These are phyloP conservation scores for Eucalyptus marginata DNA, from an alignment of 345 rosid genomes.

Conservation along the genomic window DNA sequence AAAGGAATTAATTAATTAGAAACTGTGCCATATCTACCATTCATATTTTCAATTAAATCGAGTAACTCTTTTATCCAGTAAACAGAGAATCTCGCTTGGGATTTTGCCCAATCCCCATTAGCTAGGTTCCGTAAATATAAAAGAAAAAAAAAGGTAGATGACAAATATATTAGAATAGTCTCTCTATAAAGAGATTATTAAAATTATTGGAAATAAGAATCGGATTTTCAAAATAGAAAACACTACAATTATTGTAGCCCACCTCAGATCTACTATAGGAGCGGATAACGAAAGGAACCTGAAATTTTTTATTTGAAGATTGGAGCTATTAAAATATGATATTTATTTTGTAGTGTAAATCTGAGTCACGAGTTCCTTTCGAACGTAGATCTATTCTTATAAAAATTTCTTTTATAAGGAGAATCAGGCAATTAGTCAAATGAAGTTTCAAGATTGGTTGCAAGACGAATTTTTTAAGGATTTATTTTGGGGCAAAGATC, in stretches of 20 bases:
- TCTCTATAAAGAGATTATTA: not conserved
- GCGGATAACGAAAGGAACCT: not conserved
- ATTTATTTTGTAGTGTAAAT: not conserved
- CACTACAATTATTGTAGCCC: not conserved
- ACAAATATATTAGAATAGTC: not conserved
- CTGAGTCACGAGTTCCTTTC: not conserved
- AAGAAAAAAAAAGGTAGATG: not conserved
- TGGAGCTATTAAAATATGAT: not conserved
- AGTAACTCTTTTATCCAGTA: no score
- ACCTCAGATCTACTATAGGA: not conserved
- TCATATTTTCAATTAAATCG: no score
- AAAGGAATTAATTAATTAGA: no score
- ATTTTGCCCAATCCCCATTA: no score
- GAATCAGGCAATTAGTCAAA: not conserved
- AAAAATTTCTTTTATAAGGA: not conserved
- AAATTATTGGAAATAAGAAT: no score
- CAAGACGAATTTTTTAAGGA: not conserved
- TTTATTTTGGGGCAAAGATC: not conserved
- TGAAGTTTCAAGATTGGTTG: not conserved
- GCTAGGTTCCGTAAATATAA: no score
- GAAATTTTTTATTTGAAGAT: not conserved
- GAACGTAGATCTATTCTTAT: not conserved
- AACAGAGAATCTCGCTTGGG: no score
- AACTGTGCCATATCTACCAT: no score
- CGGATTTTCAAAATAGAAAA: no score